Percentiles rank a stretch among this genome's conserved stretches.
Evolutionary conservation across 495 filamentous ascomycete genomes (phyloP).

Genomic region (Parachaetomium inaequale): DNA sequence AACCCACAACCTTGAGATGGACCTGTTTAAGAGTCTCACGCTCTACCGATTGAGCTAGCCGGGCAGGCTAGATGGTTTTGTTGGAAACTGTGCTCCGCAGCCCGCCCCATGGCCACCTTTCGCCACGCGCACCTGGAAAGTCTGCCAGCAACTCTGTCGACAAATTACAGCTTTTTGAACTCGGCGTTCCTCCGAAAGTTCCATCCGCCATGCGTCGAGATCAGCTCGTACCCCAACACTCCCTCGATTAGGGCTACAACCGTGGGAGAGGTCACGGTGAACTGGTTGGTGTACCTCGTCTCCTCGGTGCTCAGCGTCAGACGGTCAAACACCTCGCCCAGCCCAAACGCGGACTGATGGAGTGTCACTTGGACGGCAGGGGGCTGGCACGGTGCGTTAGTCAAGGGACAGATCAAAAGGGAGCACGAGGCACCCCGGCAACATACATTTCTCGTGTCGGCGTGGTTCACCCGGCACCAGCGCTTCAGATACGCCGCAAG

Average conservation of each 20-base stretch:
- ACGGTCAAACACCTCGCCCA: conserved; percentile 37
- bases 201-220: conserved; percentile 24
- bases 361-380: conserved; percentile 35
- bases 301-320: conserved; percentile 31
- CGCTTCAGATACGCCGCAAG: conserved; percentile 38
- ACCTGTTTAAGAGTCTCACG: conserved; percentile 66
- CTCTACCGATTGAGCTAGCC: conserved; percentile 82
- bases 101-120: too few relatives aligned
- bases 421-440: neutral
- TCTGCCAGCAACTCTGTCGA: neutral
- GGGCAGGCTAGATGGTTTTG: conserved; percentile 31
- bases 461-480: conserved; percentile 38
- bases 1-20: conserved; percentile 11
- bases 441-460: conserved; percentile 30
- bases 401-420: neutral
- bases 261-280: conserved; percentile 34
- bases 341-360: conserved; percentile 37
- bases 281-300: conserved; percentile 25
- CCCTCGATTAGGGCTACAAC: conserved; percentile 39
- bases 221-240: conserved; percentile 37
- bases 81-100: too few relatives aligned
- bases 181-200: conserved; percentile 23
- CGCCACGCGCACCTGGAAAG: too few relatives aligned
- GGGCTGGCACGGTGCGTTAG: conserved; percentile 25
- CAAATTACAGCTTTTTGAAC: conserved; percentile 22